Evolutionary conservation across 2,329 filamentous ascomycete species (phyloP).

Genomic region (Lachnellula arida): DNA sequence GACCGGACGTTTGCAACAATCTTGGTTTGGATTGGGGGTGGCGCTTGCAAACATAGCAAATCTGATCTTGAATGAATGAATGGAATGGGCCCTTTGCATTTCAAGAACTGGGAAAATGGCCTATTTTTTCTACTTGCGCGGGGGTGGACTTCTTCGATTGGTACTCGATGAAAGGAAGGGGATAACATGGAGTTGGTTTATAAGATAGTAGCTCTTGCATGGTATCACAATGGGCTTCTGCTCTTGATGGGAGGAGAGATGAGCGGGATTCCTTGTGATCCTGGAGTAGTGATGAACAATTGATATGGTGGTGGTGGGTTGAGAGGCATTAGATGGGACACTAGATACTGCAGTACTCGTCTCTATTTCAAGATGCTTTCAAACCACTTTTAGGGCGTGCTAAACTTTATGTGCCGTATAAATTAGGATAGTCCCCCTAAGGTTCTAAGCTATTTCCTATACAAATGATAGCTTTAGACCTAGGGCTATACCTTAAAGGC

Average conservation of each 20-base stretch:
- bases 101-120: neutral
- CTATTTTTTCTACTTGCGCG: neutral
- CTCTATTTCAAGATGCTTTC: conserved; percentile 9
- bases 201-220: neutral
- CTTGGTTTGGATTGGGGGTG: conserved; percentile 10
- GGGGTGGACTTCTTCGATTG: neutral
- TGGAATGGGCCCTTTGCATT: neutral
- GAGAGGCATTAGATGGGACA: conserved; percentile 1
- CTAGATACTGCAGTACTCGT: conserved; percentile 18
- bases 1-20: conserved; percentile 12
- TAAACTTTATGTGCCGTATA: too few species aligned
- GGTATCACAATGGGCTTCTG: neutral
- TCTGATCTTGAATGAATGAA: conserved; percentile 9
- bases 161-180: neutral
- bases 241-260: neutral
- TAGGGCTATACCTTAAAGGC: too few species aligned
- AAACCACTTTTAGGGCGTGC: conserved; percentile 10
- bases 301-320: conserved; percentile 11
- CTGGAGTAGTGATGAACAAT: neutral
- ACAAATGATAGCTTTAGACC: too few species aligned
- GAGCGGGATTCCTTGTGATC: neutral
- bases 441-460: too few species aligned
- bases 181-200: neutral
- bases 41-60: conserved; percentile 12
- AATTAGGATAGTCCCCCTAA: too few species aligned